Evolutionary conservation across 768 basidiomycete genomes (phyloP), one percentile per base, ranked within the genome.

Genomic region (Epithele typhae): DNA sequence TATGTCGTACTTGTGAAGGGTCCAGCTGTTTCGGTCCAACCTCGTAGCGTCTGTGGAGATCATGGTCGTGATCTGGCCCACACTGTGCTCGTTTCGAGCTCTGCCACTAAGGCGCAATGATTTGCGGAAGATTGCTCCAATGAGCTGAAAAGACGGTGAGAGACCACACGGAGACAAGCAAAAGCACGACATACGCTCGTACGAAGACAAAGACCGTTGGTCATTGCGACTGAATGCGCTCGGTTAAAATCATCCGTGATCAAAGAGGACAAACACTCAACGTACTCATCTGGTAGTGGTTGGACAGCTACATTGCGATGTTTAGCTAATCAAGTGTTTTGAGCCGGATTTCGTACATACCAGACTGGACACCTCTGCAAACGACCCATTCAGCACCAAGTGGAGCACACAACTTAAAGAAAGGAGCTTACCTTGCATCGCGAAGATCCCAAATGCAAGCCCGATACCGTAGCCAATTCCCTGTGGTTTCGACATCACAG

Each of bases 61-160:
- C 70, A 87, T 76, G 0, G 83, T 87, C 9, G 78, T 84, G 40
- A 86, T 79, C 57, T 82, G 71, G 0, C 85, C 85, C 34, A 78
- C 77, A 17, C 72, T 77, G 56, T 84, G 81, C 35, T 78, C 69
- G 22, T 75, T 49, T 17, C 82, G 70, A 8, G 82, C 71, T 40
- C 75, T 70, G 0, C 79, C 78, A 14, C 84, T 87, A 0, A 87
- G 65, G 11, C 84, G 75, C 32, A 87, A 65, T 1, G 82, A 79
- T 59, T 88, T 88, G 18, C 82, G 74, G 53, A 81, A 80, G 25
- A 86, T 77, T 21, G 68, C 55, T 32, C 70, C 68, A 40, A 75
- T 68, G 35, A 70, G 43, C 60, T 69, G 57, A 23, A 18, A 3
- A 27, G 6, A n/a, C 33, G 23, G 37, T 45, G 42, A 32, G 25